Evolutionary conservation across 1,139 yeast genomes (phyloP).

Genomic region (Nakaseomyces uthaithaninus): DNA sequence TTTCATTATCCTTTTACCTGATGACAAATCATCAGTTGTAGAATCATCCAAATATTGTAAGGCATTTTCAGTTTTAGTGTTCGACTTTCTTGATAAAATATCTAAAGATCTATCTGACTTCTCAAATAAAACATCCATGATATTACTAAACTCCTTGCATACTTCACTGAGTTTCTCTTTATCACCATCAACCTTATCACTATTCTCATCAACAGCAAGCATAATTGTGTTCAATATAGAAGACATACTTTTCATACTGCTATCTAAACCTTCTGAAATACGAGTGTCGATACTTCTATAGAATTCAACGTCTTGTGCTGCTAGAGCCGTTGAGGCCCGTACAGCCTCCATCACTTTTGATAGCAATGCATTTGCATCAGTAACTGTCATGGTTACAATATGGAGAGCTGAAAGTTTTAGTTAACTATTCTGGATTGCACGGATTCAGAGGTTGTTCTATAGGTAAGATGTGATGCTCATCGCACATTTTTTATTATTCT

Average conservation of each 20-base stretch:
- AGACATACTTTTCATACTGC: slow-evolving; percentile 41
- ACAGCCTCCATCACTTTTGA: slow-evolving; percentile 47
- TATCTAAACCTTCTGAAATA: slow-evolving; percentile 39
- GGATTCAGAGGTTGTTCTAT: no score
- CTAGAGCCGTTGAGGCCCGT: slow-evolving; percentile 62
- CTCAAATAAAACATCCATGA: slow-evolving; percentile 67
- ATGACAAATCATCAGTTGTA: slow-evolving; percentile 18
- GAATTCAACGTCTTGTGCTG: slow-evolving; percentile 74
- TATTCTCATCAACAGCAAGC: slow-evolving; percentile 37
- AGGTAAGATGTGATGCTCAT: slow-evolving; percentile 3
- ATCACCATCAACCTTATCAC: slow-evolving; percentile 32
- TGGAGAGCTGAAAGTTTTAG: no score
- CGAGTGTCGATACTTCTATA: slow-evolving; percentile 57
- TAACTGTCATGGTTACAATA: slow-evolving; percentile 8
- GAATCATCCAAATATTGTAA: slow-evolving; percentile 47
- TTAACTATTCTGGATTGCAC: no score
- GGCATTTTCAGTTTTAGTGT: slow-evolving; percentile 15
- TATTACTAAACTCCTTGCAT: slow-evolving; percentile 58
- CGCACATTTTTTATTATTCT: neutral
- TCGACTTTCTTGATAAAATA: slow-evolving; percentile 25
- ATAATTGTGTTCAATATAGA: slow-evolving; percentile 48
- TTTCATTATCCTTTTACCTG: slow-evolving; percentile 40
- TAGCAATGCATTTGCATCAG: slow-evolving; percentile 15
- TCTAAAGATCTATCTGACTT: slow-evolving; percentile 63
- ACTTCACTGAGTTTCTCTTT: slow-evolving; percentile 40